Percentiles rank a stretch among this genome's conserved stretches.
phyloP scores from a whole-genome alignment of 768 basidiomycete genomes.

The Brasilioporus rufonigricans region DNA sequence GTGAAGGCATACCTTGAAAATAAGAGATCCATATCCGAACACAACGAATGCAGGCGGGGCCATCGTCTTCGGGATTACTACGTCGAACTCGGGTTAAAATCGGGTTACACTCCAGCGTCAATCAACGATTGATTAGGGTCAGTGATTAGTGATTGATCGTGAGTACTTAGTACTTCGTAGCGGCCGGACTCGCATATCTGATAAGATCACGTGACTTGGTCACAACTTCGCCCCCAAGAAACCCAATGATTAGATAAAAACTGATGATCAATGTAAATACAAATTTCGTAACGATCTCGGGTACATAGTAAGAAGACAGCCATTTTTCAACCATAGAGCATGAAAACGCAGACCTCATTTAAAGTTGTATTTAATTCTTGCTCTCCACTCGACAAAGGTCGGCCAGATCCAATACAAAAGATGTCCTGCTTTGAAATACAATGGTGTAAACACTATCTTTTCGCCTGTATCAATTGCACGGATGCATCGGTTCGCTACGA shows the following conservation, averaged over 20 bases:
- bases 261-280: neutral
- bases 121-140: neutral
- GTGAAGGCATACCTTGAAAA: constrained; percentile 65
- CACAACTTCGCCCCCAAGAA: no score
- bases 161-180: no score
- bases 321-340: neutral
- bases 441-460: constrained; percentile 59
- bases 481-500: constrained; percentile 60
- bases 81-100: neutral
- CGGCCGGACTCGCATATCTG: no score
- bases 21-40: constrained; percentile 91
- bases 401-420: constrained; percentile 68
- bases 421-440: constrained; percentile 44
- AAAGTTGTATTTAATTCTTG: constrained; percentile 66
- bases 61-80: constrained; percentile 6
- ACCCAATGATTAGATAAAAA: no score
- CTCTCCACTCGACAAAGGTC: constrained; percentile 51
- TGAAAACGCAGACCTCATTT: constrained; percentile 5
- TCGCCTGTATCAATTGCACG: constrained; percentile 56
- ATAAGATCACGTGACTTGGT: neutral
- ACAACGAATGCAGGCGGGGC: constrained; percentile 55
- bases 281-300: no score
- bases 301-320: no score
- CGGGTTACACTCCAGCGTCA: neutral
- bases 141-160: no score